Percentiles rank a stretch among this genome's conserved stretches.
phyloP scores from a whole-genome alignment of 768 basidiomycete species.

The Tulasnella calospora region DNA sequence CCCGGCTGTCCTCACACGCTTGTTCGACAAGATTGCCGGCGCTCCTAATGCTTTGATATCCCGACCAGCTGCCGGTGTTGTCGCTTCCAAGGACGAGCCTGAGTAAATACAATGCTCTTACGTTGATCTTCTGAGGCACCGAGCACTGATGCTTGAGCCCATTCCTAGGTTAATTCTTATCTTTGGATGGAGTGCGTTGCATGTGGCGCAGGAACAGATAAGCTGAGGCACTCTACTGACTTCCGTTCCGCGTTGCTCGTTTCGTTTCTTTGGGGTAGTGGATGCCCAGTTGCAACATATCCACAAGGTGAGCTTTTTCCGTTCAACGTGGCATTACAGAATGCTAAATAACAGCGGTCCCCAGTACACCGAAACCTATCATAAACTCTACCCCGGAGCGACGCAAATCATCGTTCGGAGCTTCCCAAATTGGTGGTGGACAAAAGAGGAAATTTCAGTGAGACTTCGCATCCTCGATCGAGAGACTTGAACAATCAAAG shows the following conservation, averaged over 20 bases:
- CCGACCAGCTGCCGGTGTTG: neutral
- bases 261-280: constrained; percentile 21
- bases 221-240: neutral
- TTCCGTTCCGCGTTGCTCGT: constrained; percentile 2
- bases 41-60: neutral
- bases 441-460: neutral
- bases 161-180: constrained; percentile 25
- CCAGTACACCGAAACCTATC: constrained; percentile 27
- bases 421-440: constrained; percentile 12
- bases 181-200: constrained; percentile 26
- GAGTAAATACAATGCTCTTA: neutral
- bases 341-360: neutral
- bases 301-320: constrained; percentile 4
- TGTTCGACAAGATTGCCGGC: constrained; percentile 8
- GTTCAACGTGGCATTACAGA: neutral
- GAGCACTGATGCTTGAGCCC: neutral
- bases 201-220: neutral
- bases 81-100: neutral
- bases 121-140: neutral
- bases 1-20: neutral
- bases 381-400: constrained; percentile 26
- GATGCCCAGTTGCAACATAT: constrained; percentile 24
- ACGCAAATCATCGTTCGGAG: constrained; percentile 26
- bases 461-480: neutral
- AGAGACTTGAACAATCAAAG: neutral